Base-by-base conservation (phyloP, 2,329 filamentous ascomycete species). In the Thielaviopsis musarum region DNA sequence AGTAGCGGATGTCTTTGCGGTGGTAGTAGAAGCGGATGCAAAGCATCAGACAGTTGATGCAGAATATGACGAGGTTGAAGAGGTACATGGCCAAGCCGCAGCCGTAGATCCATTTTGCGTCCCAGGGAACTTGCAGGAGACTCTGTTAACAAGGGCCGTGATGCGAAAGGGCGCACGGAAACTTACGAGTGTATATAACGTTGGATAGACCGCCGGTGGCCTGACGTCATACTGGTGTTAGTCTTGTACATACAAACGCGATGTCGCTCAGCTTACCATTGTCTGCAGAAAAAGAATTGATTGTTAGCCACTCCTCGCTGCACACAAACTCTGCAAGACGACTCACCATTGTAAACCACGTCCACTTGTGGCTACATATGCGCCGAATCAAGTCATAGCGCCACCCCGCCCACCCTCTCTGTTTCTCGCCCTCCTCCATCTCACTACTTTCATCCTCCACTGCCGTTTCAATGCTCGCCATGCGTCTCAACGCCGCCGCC, bases 11-110 rank as follows among this genome's bases (percentile, higher is more conserved):
- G 22, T 57, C 55, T 45, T 51, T 51, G 7, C 38, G 55, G 38
- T 49, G 41, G 21, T 30, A 24, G 10, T n/a, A 49, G 69, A 94
- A 93, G 21, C 87, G 80, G 10, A 82, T 70, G 10, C 79, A 75
- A 45, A 91, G 80, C 65, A 88, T 75, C 55, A 75, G 66, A 67
- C 81, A 82, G 64, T 89, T 84, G 56, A 75, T 69, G 13, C 82
- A 41, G 65, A 85, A 87, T 5, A 91, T 74, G 2, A 74, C 67
- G 22, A 87, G 69, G 64, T 87, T 86, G 57, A 85, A 70, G 21
- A 87, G 66, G 65, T 83, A 84, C 63, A 87, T 77, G 28, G 80
- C 71, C 6, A 79, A 66, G 5, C 82, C 83, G 57, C 87, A 73
- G 12, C 76, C 77, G 13, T 75, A 72, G 10, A 86, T 70, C 70